These are phyloP conservation scores for Barnettozyma salicaria DNA, from an alignment of 805 yeast species.

Conservation along the genomic window DNA sequence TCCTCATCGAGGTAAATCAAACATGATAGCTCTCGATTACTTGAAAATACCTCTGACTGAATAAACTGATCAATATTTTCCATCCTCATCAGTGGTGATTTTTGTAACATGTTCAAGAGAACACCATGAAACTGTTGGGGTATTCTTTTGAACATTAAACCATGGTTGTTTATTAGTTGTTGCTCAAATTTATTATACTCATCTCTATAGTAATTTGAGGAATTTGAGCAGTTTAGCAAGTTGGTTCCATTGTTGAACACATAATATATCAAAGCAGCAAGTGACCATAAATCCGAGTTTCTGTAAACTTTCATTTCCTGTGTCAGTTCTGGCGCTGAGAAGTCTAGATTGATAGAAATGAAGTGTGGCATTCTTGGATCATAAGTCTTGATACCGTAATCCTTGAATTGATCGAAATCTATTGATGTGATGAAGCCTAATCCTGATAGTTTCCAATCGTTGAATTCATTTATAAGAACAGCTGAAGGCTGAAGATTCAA, in stretches of 20 bases:
- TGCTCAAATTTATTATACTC: constrained; percentile 45
- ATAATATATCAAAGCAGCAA: constrained; percentile 71
- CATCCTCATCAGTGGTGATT: constrained; percentile 51
- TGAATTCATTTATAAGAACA: constrained; percentile 69
- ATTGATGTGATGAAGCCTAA: constrained; percentile 51
- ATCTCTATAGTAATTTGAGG: constrained; percentile 54
- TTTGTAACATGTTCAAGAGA: constrained; percentile 48
- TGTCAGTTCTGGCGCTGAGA: constrained; percentile 79
- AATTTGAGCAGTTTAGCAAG: constrained; percentile 45
- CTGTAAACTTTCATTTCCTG: constrained; percentile 56
- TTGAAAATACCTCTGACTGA: constrained; percentile 28
- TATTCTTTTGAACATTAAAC: constrained; percentile 45
- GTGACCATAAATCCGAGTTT: constrained; percentile 75
- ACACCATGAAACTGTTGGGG: constrained; percentile 48
- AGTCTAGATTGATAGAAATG: constrained; percentile 65
- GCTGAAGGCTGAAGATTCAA: constrained; percentile 73
- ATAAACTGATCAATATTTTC: constrained; percentile 56
- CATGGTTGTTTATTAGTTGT: constrained; percentile 35
- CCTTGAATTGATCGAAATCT: constrained; percentile 34
- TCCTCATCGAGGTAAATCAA: constrained; percentile 14
- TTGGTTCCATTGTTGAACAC: constrained; percentile 49
- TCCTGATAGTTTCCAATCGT: constrained; percentile 93
- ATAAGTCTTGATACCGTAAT: constrained; percentile 60
- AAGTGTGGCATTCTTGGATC: constrained; percentile 74
- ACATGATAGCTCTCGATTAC: constrained; percentile 5